A percentile compares a stretch with the other conserved stretches of the same genome.
phyloP scores from a whole-genome alignment of 345 rosid genomes.

The thale cress (Arabidopsis thaliana) region TAIR10.1 NC_003075.7:2034001-2034500 shows the following conservation, averaged over 20 bases:
- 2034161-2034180: slow-evolving; percentile 46
- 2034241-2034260: slow-evolving; percentile 38
- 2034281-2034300: slow-evolving; percentile 42
- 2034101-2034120: slow-evolving; percentile 36
- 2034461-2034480: slow-evolving; percentile 33
- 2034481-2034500: slow-evolving; percentile 39
- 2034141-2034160: slow-evolving; percentile 36
- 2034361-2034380: slow-evolving; percentile 39
- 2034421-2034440: slow-evolving; percentile 48
- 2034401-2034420: slow-evolving; percentile 42
- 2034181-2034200: slow-evolving; percentile 26
- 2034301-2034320: slow-evolving; percentile 48
- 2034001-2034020: slow-evolving; percentile 46
- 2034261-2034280: slow-evolving; percentile 38
- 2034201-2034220: slow-evolving; percentile 36
- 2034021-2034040: slow-evolving; percentile 3
- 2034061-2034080: not conserved
- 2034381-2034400: slow-evolving; percentile 54
- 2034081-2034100: not conserved
- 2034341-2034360: slow-evolving; percentile 43
- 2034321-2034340: slow-evolving; percentile 45
- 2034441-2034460: slow-evolving; percentile 54
- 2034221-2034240: slow-evolving; percentile 47
- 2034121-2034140: slow-evolving; percentile 23
- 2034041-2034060: not conserved